Percentiles rank a stretch among this genome's conserved stretches.
phyloP scores from a whole-genome alignment of 352 stramenopile species.

The Pythium dissotocum region DNA sequence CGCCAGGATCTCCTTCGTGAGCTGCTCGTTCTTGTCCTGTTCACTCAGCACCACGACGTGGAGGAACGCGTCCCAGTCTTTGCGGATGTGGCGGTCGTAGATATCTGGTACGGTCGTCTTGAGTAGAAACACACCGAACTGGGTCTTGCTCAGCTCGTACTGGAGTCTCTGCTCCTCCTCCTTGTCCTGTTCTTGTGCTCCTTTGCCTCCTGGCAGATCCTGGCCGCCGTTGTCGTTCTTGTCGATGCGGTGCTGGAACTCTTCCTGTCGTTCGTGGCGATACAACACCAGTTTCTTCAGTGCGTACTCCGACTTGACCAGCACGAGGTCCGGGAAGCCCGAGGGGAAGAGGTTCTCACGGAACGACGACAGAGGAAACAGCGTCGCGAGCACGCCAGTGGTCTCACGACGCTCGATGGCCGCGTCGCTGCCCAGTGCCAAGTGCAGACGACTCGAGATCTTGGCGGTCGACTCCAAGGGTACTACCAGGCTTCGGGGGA shows the following conservation, averaged over 20 bases:
- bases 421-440: conserved; percentile 35
- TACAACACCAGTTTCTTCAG: conserved; percentile 54
- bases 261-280: conserved; percentile 53
- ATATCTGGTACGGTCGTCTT: conserved; percentile 64
- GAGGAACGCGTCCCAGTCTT: conserved; percentile 73
- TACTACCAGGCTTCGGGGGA: conserved; percentile 58
- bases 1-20: conserved; percentile 59
- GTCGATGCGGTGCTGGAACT: conserved; percentile 38
- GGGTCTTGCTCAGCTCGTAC: conserved; percentile 38
- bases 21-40: conserved; percentile 59
- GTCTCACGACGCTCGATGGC: conserved; percentile 7
- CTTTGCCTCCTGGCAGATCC: conserved; percentile 7
- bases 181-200: conserved; percentile 7
- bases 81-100: conserved; percentile 57
- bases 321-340: conserved; percentile 58
- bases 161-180: conserved; percentile 18
- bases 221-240: conserved; percentile 17
- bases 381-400: conserved; percentile 34
- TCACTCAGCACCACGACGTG: conserved; percentile 60
- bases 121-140: conserved; percentile 63
- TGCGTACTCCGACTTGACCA: conserved; percentile 68
- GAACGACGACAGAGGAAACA: conserved; percentile 42
- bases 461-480: conserved; percentile 24
- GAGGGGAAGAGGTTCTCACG: conserved; percentile 28
- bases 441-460: conserved; percentile 48